These are phyloP conservation scores for Podila verticillata DNA, from an alignment of 192 early-diverging fungal genomes.

Conservation along the genomic window DNA sequence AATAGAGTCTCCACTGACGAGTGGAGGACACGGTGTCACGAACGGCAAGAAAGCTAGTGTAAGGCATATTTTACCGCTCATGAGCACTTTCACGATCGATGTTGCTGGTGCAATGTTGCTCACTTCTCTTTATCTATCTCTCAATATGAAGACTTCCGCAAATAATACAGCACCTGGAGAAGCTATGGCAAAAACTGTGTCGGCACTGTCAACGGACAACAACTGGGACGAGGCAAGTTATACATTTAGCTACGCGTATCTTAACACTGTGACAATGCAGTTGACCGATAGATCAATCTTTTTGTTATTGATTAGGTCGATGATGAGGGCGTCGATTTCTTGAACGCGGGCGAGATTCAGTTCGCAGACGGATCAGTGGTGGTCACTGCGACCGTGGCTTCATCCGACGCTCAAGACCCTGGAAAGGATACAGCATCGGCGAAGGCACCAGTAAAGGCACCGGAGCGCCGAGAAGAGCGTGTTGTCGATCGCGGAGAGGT, in stretches of 20 bases:
- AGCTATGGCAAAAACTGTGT: slow-evolving; percentile 45
- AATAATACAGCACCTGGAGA: slow-evolving; percentile 17
- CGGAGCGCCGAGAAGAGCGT: slow-evolving; percentile 14
- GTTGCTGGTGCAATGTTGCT: no score
- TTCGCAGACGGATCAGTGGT: slow-evolving; percentile 47
- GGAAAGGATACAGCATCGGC: neutral
- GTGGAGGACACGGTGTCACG: no score
- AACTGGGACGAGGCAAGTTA: slow-evolving; percentile 48
- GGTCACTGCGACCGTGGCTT: slow-evolving; percentile 29
- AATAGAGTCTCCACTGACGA: no score
- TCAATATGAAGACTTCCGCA: neutral
- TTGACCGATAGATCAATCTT: neutral
- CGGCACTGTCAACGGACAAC: slow-evolving; percentile 27
- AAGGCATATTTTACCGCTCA: no score
- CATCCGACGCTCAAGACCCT: neutral
- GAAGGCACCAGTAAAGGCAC: neutral
- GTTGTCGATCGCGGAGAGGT: slow-evolving; percentile 40
- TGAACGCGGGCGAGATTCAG: slow-evolving; percentile 42
- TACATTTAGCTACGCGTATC: neutral
- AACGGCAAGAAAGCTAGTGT: no score
- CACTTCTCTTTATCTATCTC: no score
- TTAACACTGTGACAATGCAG: neutral
- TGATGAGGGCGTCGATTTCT: slow-evolving; percentile 40
- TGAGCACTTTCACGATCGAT: no score
- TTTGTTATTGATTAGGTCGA: slow-evolving; percentile 15